phyloP scores from a whole-genome alignment of 225 moss, liverwort and hornwort species.

The Asterella californica region DNA sequence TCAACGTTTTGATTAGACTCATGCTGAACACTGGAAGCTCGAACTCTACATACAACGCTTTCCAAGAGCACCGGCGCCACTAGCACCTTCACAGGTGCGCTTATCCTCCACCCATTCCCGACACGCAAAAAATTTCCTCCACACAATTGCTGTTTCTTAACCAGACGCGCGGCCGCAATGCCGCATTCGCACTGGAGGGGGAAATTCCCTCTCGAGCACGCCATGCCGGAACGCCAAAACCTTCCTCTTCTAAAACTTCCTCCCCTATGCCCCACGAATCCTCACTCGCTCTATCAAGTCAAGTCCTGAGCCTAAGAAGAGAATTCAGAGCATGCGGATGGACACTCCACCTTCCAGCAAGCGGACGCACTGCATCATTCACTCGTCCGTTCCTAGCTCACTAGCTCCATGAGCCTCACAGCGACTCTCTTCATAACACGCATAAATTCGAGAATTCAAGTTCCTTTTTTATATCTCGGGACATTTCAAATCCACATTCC shows the following conservation, averaged over 20 bases:
- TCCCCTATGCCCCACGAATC: not conserved
- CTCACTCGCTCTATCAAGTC: not conserved
- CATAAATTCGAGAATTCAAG: not conserved
- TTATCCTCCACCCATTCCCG: not conserved
- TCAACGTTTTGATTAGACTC: not conserved
- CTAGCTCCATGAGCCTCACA: not conserved
- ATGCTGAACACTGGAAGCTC: not conserved
- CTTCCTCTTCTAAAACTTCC: too few species aligned
- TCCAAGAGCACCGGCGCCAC: not conserved
- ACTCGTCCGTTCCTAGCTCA: not conserved
- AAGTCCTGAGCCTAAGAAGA: too few species aligned
- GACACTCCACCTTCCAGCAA: too few species aligned
- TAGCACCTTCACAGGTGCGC: too few species aligned
- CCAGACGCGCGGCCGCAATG: not conserved
- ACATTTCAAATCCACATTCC: too few species aligned
- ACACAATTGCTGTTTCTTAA: not conserved
- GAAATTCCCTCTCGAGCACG: slow-evolving; percentile 2
- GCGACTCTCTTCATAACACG: too few species aligned
- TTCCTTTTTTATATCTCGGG: not conserved
- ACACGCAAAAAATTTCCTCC: not conserved
- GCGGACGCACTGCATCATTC: too few species aligned
- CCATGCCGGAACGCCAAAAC: not conserved
- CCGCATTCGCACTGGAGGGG: not conserved
- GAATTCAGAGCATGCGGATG: too few species aligned
- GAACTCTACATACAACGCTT: not conserved